These are phyloP conservation scores for Cordia subcordata DNA, from an alignment of 257 asterid species.

Conservation along the genomic window DNA sequence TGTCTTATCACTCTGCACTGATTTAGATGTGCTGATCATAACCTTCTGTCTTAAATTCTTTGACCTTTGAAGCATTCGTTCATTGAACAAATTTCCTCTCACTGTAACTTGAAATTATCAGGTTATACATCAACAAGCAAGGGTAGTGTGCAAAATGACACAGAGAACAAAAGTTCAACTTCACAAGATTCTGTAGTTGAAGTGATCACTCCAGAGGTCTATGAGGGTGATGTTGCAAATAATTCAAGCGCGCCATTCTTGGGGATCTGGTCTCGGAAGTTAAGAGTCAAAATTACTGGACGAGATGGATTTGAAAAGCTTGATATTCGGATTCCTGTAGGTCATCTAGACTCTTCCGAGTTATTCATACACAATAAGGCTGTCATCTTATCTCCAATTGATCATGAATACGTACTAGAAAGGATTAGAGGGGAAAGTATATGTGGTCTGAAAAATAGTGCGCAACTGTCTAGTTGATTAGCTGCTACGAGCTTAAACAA, in stretches of 20 bases:
- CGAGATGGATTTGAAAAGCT: slow-evolving; percentile 84
- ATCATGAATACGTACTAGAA: background rate
- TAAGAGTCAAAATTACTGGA: slow-evolving; percentile 84
- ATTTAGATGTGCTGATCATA: no score
- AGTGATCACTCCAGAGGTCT: slow-evolving; percentile 74
- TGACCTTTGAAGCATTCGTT: slow-evolving; percentile 9
- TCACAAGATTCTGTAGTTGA: slow-evolving; percentile 51
- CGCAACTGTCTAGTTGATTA: no score
- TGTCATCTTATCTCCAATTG: background rate
- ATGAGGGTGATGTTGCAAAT: slow-evolving; percentile 34
- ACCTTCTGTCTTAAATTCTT: slow-evolving; percentile 3
- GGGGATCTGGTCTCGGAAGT: slow-evolving; percentile 67
- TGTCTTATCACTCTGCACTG: no score
- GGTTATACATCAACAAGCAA: slow-evolving; percentile 36
- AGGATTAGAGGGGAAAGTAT: background rate
- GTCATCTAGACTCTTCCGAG: slow-evolving; percentile 16
- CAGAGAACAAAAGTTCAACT: slow-evolving; percentile 32
- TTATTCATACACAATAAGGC: background rate
- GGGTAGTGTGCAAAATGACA: slow-evolving; percentile 28
- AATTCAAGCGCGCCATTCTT: slow-evolving; percentile 43
- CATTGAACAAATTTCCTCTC: slow-evolving; percentile 9
- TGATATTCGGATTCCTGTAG: slow-evolving; percentile 85
- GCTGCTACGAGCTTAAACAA: no score
- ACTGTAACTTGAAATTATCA: slow-evolving; percentile 25
- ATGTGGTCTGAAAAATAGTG: background rate